Evolutionary conservation across 768 basidiomycete species (phyloP).

Genomic region (Arthromyces matolae): DNA sequence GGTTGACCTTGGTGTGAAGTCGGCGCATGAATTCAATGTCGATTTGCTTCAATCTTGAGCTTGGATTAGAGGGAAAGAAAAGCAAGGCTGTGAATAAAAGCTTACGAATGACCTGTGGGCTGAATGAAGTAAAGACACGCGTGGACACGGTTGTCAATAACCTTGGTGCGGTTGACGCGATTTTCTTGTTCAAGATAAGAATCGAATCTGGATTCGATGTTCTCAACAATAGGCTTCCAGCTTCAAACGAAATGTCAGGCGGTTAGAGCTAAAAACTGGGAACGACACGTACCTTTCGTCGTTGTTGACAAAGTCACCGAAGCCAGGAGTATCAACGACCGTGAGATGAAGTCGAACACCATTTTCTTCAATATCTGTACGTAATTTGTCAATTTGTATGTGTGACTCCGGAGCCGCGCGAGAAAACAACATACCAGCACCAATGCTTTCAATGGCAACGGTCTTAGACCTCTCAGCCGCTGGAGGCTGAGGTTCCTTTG

Average conservation of each 20-base stretch:
- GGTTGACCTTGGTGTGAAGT: conserved; percentile 94
- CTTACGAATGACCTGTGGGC: conserved; percentile 96
- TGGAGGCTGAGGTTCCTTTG: conserved; percentile 80
- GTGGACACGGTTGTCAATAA: conserved; percentile 96
- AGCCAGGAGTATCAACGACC: conserved; percentile 99
- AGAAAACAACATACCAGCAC: conserved; percentile 72
- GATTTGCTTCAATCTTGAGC: conserved; percentile 83
- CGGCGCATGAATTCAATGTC: conserved; percentile 99
- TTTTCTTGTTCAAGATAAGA: conserved; percentile 98
- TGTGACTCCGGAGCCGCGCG: conserved; percentile 18
- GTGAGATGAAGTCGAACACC: conserved; percentile 94
- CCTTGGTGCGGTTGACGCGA: conserved; percentile 91
- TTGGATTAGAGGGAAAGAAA: conserved; percentile 4
- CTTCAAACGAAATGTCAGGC: conserved; percentile 37
- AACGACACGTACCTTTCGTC: conserved; percentile 74
- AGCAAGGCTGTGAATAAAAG: conserved; percentile 13
- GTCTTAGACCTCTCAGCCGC: conserved; percentile 87
- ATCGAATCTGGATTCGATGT: conserved; percentile 97
- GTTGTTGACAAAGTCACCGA: conserved; percentile 99
- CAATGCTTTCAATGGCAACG: conserved; percentile 97
- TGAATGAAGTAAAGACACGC: conserved; percentile 99
- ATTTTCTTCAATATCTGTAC: conserved; percentile 95
- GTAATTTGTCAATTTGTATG: conserved; percentile 24
- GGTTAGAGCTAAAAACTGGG: conserved; percentile 9
- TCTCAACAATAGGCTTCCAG: conserved; percentile 98